Evolutionary conservation across 2,329 filamentous ascomycete species (phyloP), one percentile per base, ranked within the genome.

Genomic region (Sarocladiaceae sp.): DNA sequence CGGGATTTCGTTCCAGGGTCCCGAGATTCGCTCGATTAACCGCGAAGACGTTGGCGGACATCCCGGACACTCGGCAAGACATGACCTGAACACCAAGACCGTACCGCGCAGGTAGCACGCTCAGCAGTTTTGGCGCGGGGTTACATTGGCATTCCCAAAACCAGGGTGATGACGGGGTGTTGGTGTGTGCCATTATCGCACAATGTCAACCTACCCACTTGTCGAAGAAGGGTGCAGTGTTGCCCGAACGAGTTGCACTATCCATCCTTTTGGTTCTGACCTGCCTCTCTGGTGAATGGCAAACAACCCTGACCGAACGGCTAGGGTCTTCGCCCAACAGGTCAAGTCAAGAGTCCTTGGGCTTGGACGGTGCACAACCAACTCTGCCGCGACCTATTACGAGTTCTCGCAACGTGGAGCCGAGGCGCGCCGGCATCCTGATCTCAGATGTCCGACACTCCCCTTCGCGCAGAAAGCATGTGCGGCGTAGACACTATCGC

Each of bases 71-170:
- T 43, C 40, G 40, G 40, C 40, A 43, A 33, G 27, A 5, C 11
- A 18, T 29, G 23, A 13, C 21, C n/a, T 24, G 29, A 24, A 41
- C 21, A 29, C 37, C 37, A 41, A 41, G 37, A 27, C 5, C 15
- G 23, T 29, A 41, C 37, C 23, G 23, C 37, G 26, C 37, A 27
- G 15, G 37, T 29, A 27, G 29, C 29, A 15, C 37, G 23, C 37
- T 19, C 13, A 6, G 20, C 37, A 16, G 37, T 27, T 41, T 41
- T 41, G 37, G 23, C 37, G 37, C 37, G 37, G 37, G 37, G 37
- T 41, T 41, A 41, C 37, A 41, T 41, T 41, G 37, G 19, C 37
- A 41, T 21, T 41, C 37, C 37, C 37, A 41, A 41, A 41, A 41
- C n/a, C 37, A 41, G 37, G 37, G 23, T 27, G 37, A 41, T 41